Evolutionary conservation across 495 filamentous ascomycete genomes (phyloP).

Genomic region (Tuber microsphaerosporum): DNA sequence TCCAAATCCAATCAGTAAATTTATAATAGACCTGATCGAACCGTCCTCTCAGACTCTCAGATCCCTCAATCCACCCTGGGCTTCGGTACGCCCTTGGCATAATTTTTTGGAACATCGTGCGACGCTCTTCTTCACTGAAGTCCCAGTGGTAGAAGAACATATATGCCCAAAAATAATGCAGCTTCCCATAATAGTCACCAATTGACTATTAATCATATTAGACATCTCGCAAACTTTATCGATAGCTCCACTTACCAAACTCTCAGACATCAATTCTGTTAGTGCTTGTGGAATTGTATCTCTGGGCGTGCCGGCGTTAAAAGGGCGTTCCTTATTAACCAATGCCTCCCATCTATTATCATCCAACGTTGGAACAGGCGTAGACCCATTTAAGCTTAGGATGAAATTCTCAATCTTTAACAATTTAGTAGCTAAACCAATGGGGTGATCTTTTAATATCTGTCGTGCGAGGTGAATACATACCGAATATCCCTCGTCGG

Average conservation of each 20-base stretch:
- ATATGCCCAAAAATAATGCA: background rate
- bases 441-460: background rate
- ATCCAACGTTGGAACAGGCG: background rate
- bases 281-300: background rate
- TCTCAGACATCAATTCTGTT: background rate
- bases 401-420: background rate
- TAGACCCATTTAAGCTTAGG: background rate
- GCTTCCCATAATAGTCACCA: background rate
- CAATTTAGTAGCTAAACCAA: background rate
- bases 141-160: background rate
- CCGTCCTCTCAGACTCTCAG: background rate
- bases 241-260: background rate
- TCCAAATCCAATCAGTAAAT: background rate
- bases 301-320: background rate
- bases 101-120: background rate
- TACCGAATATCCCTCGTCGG: background rate
- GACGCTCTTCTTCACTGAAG: background rate
- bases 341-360: background rate
- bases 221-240: background rate
- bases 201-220: background rate
- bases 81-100: background rate
- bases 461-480: background rate
- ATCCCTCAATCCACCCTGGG: background rate
- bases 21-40: background rate
- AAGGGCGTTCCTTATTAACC: background rate